Conservation (phyloP, 2,329 filamentous ascomycete genomes). For the Ascomycota sp. region DNA sequence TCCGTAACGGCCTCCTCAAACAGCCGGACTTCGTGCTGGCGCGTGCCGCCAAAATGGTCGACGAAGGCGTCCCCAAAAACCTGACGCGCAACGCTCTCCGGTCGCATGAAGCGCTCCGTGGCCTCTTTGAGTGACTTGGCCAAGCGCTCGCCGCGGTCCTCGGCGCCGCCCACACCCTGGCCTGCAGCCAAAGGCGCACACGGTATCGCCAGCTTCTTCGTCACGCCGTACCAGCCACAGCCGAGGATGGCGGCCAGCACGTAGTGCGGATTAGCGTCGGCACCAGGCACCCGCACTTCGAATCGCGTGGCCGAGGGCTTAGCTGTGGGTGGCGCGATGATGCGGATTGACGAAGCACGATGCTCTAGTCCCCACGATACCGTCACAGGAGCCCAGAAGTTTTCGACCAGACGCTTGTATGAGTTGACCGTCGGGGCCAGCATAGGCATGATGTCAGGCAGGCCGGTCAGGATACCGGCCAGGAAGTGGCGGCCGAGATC, state of each 20-base stretch:
- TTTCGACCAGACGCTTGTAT: conserved; percentile 94
- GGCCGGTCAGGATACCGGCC: conserved; percentile 68
- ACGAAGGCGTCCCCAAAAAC: conserved; percentile 92
- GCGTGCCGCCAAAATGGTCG: conserved; percentile 80
- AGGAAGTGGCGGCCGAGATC: conserved; percentile 86
- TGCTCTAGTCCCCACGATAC: conserved; percentile 96
- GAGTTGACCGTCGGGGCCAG: conserved; percentile 91
- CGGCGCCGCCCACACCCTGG: conserved; percentile 53
- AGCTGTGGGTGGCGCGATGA: conserved; percentile 75
- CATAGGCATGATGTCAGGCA: conserved; percentile 90
- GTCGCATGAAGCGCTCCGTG: conserved; percentile 53
- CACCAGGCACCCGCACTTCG: conserved; percentile 84
- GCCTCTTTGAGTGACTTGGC: conserved; percentile 77
- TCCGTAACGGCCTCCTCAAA: conserved; percentile 97
- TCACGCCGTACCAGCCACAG: conserved; percentile 75
- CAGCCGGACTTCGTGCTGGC: conserved; percentile 73
- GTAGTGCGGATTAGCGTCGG: conserved; percentile 75
- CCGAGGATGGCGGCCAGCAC: conserved; percentile 75
- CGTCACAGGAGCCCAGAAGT: conserved; percentile 96
- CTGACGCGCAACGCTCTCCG: conserved; percentile 74
- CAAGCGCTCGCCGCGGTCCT: conserved; percentile 54
- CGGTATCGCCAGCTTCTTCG: conserved; percentile 73
- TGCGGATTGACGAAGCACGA: conserved; percentile 70
- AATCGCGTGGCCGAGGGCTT: conserved; percentile 76
- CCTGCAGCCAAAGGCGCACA: conserved; percentile 71